Evolutionary conservation across 257 asterid species (phyloP), one percentile per base, ranked within the genome.

Genomic region (Solanum chmielewskii): DNA sequence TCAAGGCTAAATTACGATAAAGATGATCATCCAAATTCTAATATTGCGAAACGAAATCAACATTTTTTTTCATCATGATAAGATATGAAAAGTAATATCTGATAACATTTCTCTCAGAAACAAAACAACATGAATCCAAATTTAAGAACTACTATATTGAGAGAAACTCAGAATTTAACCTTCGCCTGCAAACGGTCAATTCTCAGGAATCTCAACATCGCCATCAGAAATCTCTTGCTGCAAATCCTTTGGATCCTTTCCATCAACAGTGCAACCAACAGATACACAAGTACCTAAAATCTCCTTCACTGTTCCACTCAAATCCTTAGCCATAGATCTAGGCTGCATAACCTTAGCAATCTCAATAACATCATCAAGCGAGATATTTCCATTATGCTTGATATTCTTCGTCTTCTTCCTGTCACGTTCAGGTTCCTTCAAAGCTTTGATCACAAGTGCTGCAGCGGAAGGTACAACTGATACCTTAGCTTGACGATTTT

Each of bases 241-340:
- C 92, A 93, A 88, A 89, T 92, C 98, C 91, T 94, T 94, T 0
- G 98, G 95, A 86, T 94, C 94, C 91, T 94, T 94, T 31, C 97
- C 97, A 27, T 94, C 97, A 31, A 94, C 95, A 2, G 98, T 94
- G 74, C 98, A 94, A 5, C 95, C 97, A n/a, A 94, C 98, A 4
- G 96, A 93, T 4, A 94, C 96, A 84, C 98, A 94, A 2, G 96
- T 93, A 0, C 96, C 98, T 47, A 93, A 81, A n/a, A 94, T 94
- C 93, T 94, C 96, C 95, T 93, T 94, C 37, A 94, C 96, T 0
- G 94, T 92, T 11, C 96, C 96, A 80, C 90, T 44, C 89, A 94
- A 86, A 10, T 92, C 95, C 95, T 93, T 94, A 15, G 98, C 98
- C 93, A 93, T 94, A 41, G 96, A 93, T 42, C 98, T 89, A 0